Percentiles rank a stretch among this genome's conserved stretches.
Evolutionary conservation across 2,329 filamentous ascomycete species (phyloP).

Genomic region (Diaporthe velutina): DNA sequence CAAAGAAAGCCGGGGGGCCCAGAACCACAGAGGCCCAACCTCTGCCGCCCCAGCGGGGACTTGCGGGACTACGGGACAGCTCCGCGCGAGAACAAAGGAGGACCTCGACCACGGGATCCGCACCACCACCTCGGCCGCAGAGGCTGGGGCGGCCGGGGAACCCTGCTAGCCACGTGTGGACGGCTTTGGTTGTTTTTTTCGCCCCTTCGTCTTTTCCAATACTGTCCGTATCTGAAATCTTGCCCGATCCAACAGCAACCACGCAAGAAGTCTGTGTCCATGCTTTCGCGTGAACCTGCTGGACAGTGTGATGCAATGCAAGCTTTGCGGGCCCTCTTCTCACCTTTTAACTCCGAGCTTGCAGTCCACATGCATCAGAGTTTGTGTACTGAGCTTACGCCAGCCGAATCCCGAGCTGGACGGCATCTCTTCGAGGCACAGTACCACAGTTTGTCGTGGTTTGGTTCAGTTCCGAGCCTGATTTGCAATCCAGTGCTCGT

Average conservation of each 20-base stretch:
- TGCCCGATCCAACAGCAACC: background rate
- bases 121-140: background rate
- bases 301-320: background rate
- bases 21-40: background rate
- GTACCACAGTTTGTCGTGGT: background rate
- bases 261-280: background rate
- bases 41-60: background rate
- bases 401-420: background rate
- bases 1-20: background rate
- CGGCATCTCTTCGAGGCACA: background rate
- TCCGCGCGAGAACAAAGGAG: background rate
- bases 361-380: background rate
- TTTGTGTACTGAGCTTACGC: background rate
- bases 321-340: background rate
- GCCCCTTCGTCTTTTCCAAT: too few species aligned
- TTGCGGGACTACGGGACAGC: background rate
- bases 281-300: background rate
- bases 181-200: background rate
- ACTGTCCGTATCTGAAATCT: too few species aligned
- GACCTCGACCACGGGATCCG: background rate
- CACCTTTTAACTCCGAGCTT: background rate
- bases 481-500: background rate
- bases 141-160: constrained; percentile 5
- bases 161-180: constrained; percentile 21
- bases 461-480: background rate